A percentile compares a stretch with the other conserved stretches of the same genome.
phyloP scores from a whole-genome alignment of 2,329 filamentous ascomycete species.

The Ophiocordyceps sinensis region DNA sequence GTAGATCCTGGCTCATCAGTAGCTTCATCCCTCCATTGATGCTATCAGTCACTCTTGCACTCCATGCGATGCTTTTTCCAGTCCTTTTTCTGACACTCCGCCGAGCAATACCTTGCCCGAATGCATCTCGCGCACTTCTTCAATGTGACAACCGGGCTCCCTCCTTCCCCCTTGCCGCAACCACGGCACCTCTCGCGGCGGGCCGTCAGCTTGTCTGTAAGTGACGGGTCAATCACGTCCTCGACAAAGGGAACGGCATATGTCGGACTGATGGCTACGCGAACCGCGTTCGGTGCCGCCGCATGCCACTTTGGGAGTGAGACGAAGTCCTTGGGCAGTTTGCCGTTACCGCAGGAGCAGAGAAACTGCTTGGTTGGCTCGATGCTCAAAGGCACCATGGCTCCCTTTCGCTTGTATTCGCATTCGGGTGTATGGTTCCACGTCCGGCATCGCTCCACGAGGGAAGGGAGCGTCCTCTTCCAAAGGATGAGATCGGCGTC shows the following conservation, averaged over 20 bases:
- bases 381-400: slow-evolving; percentile 23
- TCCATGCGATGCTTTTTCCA: slow-evolving; percentile 37
- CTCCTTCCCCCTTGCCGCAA: slow-evolving; percentile 19
- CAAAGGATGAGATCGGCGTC: slow-evolving; percentile 44
- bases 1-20: no score
- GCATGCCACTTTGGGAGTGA: slow-evolving; percentile 27
- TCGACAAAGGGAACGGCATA: slow-evolving; percentile 32
- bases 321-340: slow-evolving; percentile 24
- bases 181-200: slow-evolving; percentile 17
- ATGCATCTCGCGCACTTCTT: slow-evolving; percentile 31
- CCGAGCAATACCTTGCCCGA: slow-evolving; percentile 33
- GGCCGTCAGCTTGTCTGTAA: neutral
- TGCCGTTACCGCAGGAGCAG: slow-evolving; percentile 30
- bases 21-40: no score
- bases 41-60: slow-evolving; percentile 14
- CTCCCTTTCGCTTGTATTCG: slow-evolving; percentile 23
- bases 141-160: slow-evolving; percentile 15
- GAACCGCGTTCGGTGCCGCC: slow-evolving; percentile 28
- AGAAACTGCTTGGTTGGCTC: slow-evolving; percentile 21
- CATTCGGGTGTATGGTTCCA: slow-evolving; percentile 27
- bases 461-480: slow-evolving; percentile 27
- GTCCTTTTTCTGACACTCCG: slow-evolving; percentile 36
- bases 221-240: slow-evolving; percentile 12
- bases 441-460: slow-evolving; percentile 33
- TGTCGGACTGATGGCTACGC: slow-evolving; percentile 41